Base-by-base conservation (phyloP, 2,329 filamentous ascomycete species). In the Ilyonectria destructans region DNA sequence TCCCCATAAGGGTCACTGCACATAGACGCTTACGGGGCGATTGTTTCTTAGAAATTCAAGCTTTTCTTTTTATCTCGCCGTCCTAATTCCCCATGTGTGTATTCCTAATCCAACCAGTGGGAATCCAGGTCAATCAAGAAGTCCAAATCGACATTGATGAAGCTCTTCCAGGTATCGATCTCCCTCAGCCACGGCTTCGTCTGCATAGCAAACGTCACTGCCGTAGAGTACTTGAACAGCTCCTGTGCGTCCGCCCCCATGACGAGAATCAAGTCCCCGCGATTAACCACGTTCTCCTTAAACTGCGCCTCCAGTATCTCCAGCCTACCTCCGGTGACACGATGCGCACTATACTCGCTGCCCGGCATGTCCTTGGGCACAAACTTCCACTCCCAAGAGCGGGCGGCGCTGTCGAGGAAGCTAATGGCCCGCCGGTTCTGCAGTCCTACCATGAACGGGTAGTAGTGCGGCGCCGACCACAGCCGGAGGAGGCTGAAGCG, bases 391-490 rank as follows among this genome's bases (percentile, higher is more conserved):
- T 74, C 69, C 76, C 75, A 79, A 2, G 74, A 60, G 0, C 75
- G 71, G 3, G 71, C 71, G 2, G 62, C 55, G 37, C 75, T 75
- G 9, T 79, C 76, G 4, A 77, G 67, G 58, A 79, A 79, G 31
- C 69, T 74, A 8, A 57, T 72, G 15, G 43, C 43, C 29, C 66
- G 67, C 0, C 77, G 70, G 48, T 72, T 76, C 1, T 29, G 26
- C 10, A 54, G 37, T 0, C 77, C 74, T 0, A 78, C 59, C 77
- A 78, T 77, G 21, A 75, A 65, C 2, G 76, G 77, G 55, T 79
- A 79, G 54, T 71, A 79, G 58, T 79, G 77, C 2, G 75, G 69
- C 6, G 76, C 71, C 0, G 77, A 76, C 76, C 76, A 78, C 35
- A 77, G 54, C 1, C 76, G 71, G 0, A 78, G 66, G 0, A 78